Conservation (phyloP, 352 stramenopile genomes). For the Globisporangium abappressorium region DNA sequence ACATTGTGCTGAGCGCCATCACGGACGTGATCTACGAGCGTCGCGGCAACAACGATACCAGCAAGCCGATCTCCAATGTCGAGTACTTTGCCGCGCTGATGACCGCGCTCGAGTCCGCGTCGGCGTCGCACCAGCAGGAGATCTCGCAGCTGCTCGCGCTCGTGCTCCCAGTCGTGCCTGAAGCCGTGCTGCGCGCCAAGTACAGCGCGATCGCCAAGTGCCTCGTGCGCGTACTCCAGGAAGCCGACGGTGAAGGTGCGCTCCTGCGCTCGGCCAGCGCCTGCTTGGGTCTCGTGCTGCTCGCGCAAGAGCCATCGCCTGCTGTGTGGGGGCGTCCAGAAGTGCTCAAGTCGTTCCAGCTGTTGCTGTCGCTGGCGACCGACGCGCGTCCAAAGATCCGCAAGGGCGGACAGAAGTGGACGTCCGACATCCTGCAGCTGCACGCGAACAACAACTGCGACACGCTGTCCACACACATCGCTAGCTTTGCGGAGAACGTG, state of each 20-base stretch:
- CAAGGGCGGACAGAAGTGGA: constrained; percentile 74
- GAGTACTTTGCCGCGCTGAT: constrained; percentile 89
- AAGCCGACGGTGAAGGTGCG: constrained; percentile 55
- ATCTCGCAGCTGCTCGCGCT: constrained; percentile 74
- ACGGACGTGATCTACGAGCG: constrained; percentile 83
- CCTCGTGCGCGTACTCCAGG: constrained; percentile 68
- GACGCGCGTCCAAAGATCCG: constrained; percentile 82
- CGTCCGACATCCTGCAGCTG: constrained; percentile 67
- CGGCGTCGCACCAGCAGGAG: constrained; percentile 72
- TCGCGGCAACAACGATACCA: constrained; percentile 24
- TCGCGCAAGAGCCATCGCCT: constrained; percentile 68
- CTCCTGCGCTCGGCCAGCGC: constrained; percentile 62
- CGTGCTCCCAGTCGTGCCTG: constrained; percentile 66
- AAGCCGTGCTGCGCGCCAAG: constrained; percentile 78
- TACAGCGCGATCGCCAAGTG: constrained; percentile 69
- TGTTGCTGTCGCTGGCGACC: constrained; percentile 74
- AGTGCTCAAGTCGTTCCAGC: constrained; percentile 71
- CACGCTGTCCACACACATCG: constrained; percentile 82
- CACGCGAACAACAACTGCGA: constrained; percentile 73
- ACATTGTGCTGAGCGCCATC: constrained; percentile 81
- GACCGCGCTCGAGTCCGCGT: constrained; percentile 77
- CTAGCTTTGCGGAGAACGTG: constrained; percentile 84
- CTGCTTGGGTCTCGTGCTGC: constrained; percentile 58
- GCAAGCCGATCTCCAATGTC: constrained; percentile 57
- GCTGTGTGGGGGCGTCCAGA: constrained; percentile 65